Evolutionary conservation across 2,329 filamentous ascomycete species (phyloP).

Genomic region (Botrytis galanthina): DNA sequence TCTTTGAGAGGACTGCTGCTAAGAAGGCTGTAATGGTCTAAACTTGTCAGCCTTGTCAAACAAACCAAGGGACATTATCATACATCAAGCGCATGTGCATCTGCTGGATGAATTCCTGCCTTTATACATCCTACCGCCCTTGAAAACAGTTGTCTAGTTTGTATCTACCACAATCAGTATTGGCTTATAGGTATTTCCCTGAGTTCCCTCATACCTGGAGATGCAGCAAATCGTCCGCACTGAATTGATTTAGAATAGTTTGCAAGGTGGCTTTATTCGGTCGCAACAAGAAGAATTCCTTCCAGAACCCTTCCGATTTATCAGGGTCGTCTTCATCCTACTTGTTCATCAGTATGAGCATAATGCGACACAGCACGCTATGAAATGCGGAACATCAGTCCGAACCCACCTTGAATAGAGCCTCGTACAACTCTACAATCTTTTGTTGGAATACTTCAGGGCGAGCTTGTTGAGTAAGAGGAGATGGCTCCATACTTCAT

Average conservation of each 20-base stretch:
- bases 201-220: slow-evolving; percentile 55
- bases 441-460: slow-evolving; percentile 93
- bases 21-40: slow-evolving; percentile 90
- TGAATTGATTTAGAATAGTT: slow-evolving; percentile 65
- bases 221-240: slow-evolving; percentile 71
- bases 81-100: slow-evolving; percentile 85
- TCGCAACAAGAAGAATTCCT: slow-evolving; percentile 87
- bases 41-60: slow-evolving; percentile 43
- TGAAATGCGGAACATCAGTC: slow-evolving; percentile 9
- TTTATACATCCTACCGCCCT: slow-evolving; percentile 70
- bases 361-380: slow-evolving; percentile 1
- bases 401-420: slow-evolving; percentile 68
- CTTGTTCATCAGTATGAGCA: slow-evolving; percentile 29
- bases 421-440: slow-evolving; percentile 84
- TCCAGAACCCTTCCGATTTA: slow-evolving; percentile 89
- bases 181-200: slow-evolving; percentile 5
- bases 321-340: slow-evolving; percentile 65
- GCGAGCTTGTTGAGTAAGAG: slow-evolving; percentile 86
- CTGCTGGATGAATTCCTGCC: slow-evolving; percentile 55
- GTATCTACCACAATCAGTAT: slow-evolving; percentile 30
- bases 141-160: slow-evolving; percentile 63
- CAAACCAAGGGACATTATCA: slow-evolving; percentile 35
- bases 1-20: slow-evolving; percentile 77
- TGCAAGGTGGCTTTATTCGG: slow-evolving; percentile 71
- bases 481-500: slow-evolving; percentile 76